Evolutionary conservation across 805 yeast species (phyloP), one percentile per base, ranked within the genome.

Genomic region (Ogataea philodendri): DNA sequence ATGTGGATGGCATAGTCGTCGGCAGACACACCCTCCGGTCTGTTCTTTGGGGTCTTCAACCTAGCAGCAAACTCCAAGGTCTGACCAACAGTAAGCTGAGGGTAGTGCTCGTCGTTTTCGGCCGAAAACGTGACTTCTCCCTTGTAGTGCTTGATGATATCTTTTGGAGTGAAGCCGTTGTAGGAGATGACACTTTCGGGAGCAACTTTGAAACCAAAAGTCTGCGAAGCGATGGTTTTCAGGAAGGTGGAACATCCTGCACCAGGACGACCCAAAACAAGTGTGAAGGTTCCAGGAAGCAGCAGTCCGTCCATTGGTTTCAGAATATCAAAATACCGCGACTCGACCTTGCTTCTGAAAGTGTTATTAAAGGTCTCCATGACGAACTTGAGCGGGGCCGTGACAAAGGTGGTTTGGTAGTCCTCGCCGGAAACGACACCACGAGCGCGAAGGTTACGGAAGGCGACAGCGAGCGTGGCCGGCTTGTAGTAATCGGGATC

Each of bases 251-350:
- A 70, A 53, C 86, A 81, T 36, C 87, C 86, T 8, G 86, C 76
- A 48, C 90, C 89, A 2, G 90, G 89, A 57, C 88, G 71, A 34
- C 90, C 90, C 29, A 82, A 62, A 5, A 82, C 85, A 33, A 81
- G 80, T 9, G 81, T 70, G 35, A 81, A 59, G 40, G 78, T 79
- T 28, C 86, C 86, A 1, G 84, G 79, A 29, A 58, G 59, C 32
- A 78, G 59, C 3, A 70, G 39, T 9, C 78, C 84, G 48, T 78
- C 82, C 82, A 78, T 77, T 16, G 80, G 67, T 49, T 76, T 76
- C 54, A 74, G 63, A 44, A 74, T 78, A 48, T 72, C 74, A 45
- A 70, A 74, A 30, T 44, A 57, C 20, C 54, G 45, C n/a, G 41
- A 27, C 23, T 48, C 44, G 38, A 19, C 50, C 38, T 48, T 18